Conservation (phyloP, 2,329 filamentous ascomycete species). For the Lojkania enalia region DNA sequence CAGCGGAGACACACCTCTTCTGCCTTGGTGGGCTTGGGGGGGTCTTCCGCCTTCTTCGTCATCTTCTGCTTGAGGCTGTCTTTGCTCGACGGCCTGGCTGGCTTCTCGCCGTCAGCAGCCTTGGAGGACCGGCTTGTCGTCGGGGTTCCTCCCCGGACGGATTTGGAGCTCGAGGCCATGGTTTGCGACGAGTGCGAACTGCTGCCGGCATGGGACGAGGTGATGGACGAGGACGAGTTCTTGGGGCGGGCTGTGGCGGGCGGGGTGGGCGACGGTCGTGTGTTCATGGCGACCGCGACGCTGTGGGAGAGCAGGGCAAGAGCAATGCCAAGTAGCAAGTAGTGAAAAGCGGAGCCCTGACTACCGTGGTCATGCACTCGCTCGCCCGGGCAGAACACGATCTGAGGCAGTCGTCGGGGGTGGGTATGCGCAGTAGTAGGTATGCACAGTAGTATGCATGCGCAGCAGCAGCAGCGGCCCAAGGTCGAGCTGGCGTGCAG, state of each 20-base stretch:
- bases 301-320: neutral
- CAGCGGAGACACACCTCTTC: constrained; percentile 38
- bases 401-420: constrained; percentile 1
- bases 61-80: constrained; percentile 46
- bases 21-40: constrained; percentile 35
- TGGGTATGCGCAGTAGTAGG: neutral
- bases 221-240: constrained; percentile 34
- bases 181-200: constrained; percentile 22
- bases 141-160: constrained; percentile 31
- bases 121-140: constrained; percentile 35
- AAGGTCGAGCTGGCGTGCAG: constrained; percentile 6
- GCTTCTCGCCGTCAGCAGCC: constrained; percentile 33
- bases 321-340: neutral
- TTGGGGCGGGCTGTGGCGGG: constrained; percentile 32
- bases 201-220: constrained; percentile 25
- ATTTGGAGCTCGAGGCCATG: constrained; percentile 33
- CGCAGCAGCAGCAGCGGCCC: constrained; percentile 6
- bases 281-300: constrained; percentile 32
- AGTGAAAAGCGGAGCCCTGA: neutral
- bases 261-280: constrained; percentile 37
- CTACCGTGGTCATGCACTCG: constrained; percentile 5
- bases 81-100: constrained; percentile 39
- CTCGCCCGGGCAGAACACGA: constrained; percentile 6
- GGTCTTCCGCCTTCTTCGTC: constrained; percentile 39
- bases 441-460: neutral